Evolutionary conservation across 129 eudicot species (phyloP), one percentile per base, ranked within the genome.

Genomic region (Glebionis coronaria): DNA sequence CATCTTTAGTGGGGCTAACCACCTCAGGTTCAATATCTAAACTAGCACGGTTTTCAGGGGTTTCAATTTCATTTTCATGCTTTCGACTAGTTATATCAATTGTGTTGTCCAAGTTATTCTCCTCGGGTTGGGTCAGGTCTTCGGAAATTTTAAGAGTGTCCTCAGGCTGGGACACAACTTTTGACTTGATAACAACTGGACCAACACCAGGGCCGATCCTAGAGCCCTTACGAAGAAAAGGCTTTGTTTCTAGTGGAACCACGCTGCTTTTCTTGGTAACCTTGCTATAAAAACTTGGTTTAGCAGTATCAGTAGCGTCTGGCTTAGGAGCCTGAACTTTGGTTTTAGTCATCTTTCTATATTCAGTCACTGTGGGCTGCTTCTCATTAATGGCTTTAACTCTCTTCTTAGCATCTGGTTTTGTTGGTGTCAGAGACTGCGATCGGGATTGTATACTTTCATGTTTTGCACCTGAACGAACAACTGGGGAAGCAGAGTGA

Each of bases 181-280:
- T 87, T 14, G 76, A 65, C 80, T 76, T 88, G 61, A 56, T 67
- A 47, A 58, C 75, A 54, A 58, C 73, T 21, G 88, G 84, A 62
- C 80, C 76, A 61, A 55, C 77, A 64, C 73, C 65, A 45, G 87
- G 77, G 27, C 83, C 81, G 11, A 53, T 59, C 62, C 84, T 72
- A 58, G 99, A 78, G 44, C 91, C 93, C 78, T 89, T 93, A 27
- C 92, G 92, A 23, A 81, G 84, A 79, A 85, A 82, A 38, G 99
- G 90, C 81, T 89, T 93, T 9, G 90, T 68, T 82, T 89, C 95
- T 68, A 89, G 64, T 38, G 99, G 99, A 65, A 93, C 99, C 55
- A 93, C 97, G 63, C 92, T 89, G 77, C 85, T 75, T 71, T 81
- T 86, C 79, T 64, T 92, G 12, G 96, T 84, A 31, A 84, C 91